phyloP scores from a whole-genome alignment of 441 rosid species.

The Gossypium armourianum region DNA sequence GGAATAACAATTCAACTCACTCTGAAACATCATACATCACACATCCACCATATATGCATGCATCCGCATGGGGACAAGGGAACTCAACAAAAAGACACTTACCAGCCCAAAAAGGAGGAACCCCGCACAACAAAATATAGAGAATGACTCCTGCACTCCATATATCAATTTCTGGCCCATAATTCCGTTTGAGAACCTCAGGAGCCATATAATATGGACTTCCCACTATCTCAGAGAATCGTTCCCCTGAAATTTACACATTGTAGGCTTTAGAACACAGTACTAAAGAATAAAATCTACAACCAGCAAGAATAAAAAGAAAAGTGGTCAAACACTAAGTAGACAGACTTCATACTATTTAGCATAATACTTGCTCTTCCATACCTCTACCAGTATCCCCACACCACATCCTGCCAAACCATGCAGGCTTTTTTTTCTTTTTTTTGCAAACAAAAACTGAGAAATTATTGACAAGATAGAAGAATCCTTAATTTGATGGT shows the following conservation, averaged over 20 bases:
- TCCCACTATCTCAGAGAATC: conserved; percentile 91
- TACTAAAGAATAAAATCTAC: conserved; percentile 4
- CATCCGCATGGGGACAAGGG: background rate
- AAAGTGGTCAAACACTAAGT: background rate
- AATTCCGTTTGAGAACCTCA: conserved; percentile 84
- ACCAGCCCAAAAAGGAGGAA: conserved; percentile 99
- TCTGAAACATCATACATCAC: background rate
- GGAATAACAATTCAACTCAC: background rate
- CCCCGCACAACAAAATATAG: conserved; percentile 81
- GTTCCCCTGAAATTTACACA: conserved; percentile 51
- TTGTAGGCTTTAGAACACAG: conserved; percentile 14
- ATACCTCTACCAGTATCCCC: background rate
- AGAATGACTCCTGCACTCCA: conserved; percentile 99
- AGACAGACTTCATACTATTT: background rate
- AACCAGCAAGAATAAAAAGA: background rate
- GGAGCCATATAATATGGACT: conserved; percentile 99
- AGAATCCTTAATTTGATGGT: background rate
- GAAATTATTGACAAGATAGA: background rate
- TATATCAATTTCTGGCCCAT: conserved; percentile 95
- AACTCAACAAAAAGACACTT: conserved; percentile 9
- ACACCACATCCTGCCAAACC: background rate
- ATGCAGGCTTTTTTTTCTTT: background rate
- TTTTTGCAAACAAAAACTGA: background rate
- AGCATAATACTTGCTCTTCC: background rate
- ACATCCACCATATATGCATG: background rate